These are phyloP conservation scores for Macrotyloma uniflorum DNA, from an alignment of 306 rosid genomes.

Conservation along the genomic window DNA sequence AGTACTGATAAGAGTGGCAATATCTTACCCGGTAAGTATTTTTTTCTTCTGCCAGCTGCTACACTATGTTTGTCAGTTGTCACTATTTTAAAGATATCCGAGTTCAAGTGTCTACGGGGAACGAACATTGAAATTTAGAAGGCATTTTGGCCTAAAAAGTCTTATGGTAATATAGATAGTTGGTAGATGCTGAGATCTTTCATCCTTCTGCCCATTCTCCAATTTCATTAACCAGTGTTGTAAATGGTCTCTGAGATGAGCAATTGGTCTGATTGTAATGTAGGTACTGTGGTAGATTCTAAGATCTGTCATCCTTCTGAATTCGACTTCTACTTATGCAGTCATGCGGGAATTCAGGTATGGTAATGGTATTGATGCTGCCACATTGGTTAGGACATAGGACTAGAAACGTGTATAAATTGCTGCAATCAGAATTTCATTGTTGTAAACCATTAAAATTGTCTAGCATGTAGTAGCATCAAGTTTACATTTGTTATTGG, in stretches of 20 bases:
- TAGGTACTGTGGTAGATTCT: conserved; percentile 93
- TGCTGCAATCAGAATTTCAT: not conserved
- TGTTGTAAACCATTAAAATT: not conserved
- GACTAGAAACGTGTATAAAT: not conserved
- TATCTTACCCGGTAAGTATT: conserved; percentile 72
- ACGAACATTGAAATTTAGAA: not conserved
- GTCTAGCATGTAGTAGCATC: not conserved
- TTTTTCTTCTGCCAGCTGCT: not conserved
- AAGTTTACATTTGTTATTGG: conserved; percentile 1
- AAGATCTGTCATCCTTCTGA: conserved; percentile 91
- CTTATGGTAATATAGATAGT: too few species aligned
- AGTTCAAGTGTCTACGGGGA: not conserved
- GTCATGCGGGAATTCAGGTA: conserved; percentile 96
- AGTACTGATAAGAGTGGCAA: conserved; percentile 59
- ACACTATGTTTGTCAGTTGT: not conserved
- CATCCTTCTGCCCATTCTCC: not conserved
- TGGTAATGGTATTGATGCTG: not conserved
- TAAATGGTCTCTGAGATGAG: not conserved
- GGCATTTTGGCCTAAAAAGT: not conserved
- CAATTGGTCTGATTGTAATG: conserved; percentile 20
- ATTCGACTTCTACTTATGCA: conserved; percentile 87
- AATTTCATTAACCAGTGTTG: not conserved
- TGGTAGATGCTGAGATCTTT: too few species aligned
- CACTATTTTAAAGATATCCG: conserved; percentile 7
- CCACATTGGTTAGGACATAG: not conserved